phyloP scores from a whole-genome alignment of 2,329 filamentous ascomycete species.

The Bipolaris sorokiniana region DNA sequence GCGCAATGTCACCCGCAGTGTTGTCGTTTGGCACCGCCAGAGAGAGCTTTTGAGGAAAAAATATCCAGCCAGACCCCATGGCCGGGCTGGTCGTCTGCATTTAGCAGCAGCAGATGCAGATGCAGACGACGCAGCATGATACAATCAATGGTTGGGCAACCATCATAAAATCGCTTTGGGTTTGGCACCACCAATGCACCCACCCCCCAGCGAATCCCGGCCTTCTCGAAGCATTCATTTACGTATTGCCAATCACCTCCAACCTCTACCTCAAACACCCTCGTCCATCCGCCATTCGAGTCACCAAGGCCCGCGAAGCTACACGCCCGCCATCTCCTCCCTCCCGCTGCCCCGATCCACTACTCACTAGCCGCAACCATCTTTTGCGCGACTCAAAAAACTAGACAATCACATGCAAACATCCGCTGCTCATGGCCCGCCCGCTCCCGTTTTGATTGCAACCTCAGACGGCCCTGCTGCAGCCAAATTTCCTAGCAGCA shows the following conservation, averaged over 20 bases:
- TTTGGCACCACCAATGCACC: conserved; percentile 9
- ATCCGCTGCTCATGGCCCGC: background rate
- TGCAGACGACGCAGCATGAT: conserved; percentile 3
- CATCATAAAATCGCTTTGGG: conserved; percentile 15
- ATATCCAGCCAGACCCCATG: conserved; percentile 2
- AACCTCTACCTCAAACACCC: conserved; percentile 14
- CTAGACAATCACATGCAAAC: conserved; percentile 20
- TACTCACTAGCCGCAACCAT: conserved; percentile 16
- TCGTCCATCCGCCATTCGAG: conserved; percentile 7
- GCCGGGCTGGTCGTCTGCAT: conserved; percentile 6
- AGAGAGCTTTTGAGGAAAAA: background rate
- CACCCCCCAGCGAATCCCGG: conserved; percentile 28
- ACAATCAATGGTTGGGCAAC: conserved; percentile 17
- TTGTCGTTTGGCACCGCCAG: too few relatives aligned
- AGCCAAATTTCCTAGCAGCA: conserved; percentile 4
- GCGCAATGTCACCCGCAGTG: too few relatives aligned
- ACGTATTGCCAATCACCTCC: conserved; percentile 36
- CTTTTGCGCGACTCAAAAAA: conserved; percentile 10
- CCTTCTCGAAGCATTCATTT: conserved; percentile 31
- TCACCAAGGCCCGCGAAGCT: conserved; percentile 2
- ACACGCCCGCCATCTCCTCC: conserved; percentile 1
- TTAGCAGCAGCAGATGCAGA: conserved; percentile 2
- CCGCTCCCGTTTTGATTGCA: background rate
- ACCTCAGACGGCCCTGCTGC: conserved; percentile 10
- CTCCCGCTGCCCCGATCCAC: conserved; percentile 13